Conservation (phyloP, 352 stramenopile species). For the Globisporangium yorkense region DNA sequence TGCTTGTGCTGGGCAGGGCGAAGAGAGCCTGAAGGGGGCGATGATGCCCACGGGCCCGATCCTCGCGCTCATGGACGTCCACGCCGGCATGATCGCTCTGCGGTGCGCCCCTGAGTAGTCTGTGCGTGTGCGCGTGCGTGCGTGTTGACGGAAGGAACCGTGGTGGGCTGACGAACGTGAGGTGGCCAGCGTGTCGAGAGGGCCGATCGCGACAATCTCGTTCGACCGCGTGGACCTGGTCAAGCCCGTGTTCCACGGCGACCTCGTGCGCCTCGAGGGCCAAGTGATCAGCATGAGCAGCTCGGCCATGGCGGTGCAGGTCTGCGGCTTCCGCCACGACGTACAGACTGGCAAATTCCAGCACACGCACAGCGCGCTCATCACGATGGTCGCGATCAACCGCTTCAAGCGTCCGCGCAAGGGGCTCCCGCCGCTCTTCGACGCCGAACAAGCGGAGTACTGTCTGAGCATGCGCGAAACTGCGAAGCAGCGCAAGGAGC, state of each 20-base stretch:
- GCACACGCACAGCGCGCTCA: slow-evolving; percentile 50
- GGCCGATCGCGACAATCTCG: slow-evolving; percentile 39
- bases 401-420: slow-evolving; percentile 33
- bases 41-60: slow-evolving; percentile 46
- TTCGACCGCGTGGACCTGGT: slow-evolving; percentile 53
- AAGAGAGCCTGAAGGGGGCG: slow-evolving; percentile 39
- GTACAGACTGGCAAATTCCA: slow-evolving; percentile 27
- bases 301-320: slow-evolving; percentile 50
- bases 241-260: slow-evolving; percentile 48
- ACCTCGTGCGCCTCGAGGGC: slow-evolving; percentile 46
- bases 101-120: slow-evolving; percentile 9
- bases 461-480: slow-evolving; percentile 39
- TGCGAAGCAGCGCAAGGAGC: slow-evolving; percentile 28
- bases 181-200: slow-evolving; percentile 18
- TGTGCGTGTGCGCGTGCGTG: neutral
- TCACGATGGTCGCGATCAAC: slow-evolving; percentile 65
- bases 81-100: slow-evolving; percentile 35
- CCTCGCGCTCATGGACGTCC: slow-evolving; percentile 47
- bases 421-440: slow-evolving; percentile 36
- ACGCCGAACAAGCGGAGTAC: slow-evolving; percentile 29
- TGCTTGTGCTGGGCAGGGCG: slow-evolving; percentile 18
- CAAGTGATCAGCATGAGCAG: slow-evolving; percentile 41
- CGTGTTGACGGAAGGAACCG: neutral
- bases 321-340: slow-evolving; percentile 46
- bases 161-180: too few species aligned